Conservation (phyloP, 306 rosid genomes). For the Castanea sativa region DNA sequence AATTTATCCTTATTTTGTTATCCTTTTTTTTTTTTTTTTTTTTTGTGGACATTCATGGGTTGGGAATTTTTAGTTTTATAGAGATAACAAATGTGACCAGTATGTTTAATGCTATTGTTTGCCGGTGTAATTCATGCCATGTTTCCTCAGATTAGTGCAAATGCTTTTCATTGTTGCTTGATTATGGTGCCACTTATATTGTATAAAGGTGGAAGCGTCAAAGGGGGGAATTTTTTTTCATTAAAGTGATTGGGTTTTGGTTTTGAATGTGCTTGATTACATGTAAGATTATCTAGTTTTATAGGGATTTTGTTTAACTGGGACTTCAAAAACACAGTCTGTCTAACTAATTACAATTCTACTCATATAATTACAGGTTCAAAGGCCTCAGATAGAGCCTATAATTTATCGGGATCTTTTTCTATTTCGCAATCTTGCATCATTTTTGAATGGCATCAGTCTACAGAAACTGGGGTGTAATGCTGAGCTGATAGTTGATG, state of each 20-base stretch:
- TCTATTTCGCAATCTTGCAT: constrained; percentile 91
- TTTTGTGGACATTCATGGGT: neutral
- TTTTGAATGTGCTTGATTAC: neutral
- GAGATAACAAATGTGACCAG: neutral
- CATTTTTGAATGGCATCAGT: constrained; percentile 86
- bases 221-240: neutral
- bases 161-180: neutral
- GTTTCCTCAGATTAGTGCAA: neutral
- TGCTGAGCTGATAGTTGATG: constrained; percentile 98
- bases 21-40: neutral
- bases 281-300: neutral
- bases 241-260: neutral
- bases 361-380: constrained; percentile 58
- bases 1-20: constrained; percentile 13
- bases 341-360: neutral
- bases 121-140: neutral
- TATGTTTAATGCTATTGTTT: neutral
- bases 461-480: constrained; percentile 93
- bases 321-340: neutral
- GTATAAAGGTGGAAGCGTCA: neutral
- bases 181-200: neutral
- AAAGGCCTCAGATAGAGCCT: constrained; percentile 94
- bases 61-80: neutral
- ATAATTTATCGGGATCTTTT: constrained; percentile 93
- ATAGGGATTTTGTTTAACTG: neutral